Base-by-base conservation (phyloP, 164 flowering plant species). In the Malania oleifera region DNA sequence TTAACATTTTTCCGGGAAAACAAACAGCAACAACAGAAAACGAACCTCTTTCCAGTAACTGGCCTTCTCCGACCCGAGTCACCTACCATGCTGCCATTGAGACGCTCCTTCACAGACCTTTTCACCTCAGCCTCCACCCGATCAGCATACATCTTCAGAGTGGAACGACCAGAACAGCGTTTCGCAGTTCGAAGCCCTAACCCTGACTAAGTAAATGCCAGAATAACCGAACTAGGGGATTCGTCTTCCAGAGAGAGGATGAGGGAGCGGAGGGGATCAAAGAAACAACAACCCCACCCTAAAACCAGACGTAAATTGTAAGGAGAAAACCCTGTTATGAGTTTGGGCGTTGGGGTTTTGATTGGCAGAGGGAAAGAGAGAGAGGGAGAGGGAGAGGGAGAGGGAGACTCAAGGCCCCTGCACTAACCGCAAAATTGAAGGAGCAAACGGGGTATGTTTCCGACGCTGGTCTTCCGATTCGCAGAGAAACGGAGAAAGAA, bases 101-200 rank as follows among this genome's bases (percentile, higher is more conserved):
- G 76, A 0, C 86, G 75, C 0, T 81, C 86, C 67, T 73, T 76
- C 28, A 81, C 54, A 6, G 83, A 73, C 57, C 70, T 65, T 56
- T 61, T 69, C 22, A 59, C 43, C 1, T 29, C 74, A 37, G 71
- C 73, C 65, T 81, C 86, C 62, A 66, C 70, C 17, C 73, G 79
- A 77, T 81, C 86, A 48, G 86, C 81, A 57, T 81, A 81, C 86
- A 81, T 81, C 61, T 52, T 53, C n/a, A 17, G 12, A 13, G 17
- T 6, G 29, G 1, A 56, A 31, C 11, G 18, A 20, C 10, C 23
- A n/a, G 0, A 12, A 22, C n/a, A 9, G 26, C 0, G 13, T 8
- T 46, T 46, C n/a, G 4, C 22, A 3, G 14, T 14, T 7, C 11
- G 52, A 52, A 68, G 39, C 60, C 56, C 60, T 61, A 67, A 50